Percentiles rank a stretch among this genome's conserved stretches.
These are phyloP conservation scores for Rhodamnia argentea DNA, from an alignment of 345 rosid genomes.

Conservation along the genomic window DNA sequence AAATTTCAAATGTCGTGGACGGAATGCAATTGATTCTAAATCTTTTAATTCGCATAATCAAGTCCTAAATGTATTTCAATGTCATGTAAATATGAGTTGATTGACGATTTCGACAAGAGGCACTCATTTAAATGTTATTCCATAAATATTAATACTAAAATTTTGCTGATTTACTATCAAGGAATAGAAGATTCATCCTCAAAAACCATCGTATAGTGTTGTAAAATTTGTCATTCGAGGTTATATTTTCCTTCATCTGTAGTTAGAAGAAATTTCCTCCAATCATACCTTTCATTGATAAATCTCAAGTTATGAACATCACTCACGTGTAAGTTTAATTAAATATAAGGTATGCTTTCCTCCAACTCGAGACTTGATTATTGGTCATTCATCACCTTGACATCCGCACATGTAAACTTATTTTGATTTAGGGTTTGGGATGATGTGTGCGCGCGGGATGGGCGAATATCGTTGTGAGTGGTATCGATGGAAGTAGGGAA, in stretches of 20 bases:
- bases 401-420: background rate
- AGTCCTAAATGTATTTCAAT: background rate
- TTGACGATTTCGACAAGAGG: background rate
- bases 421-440: no score
- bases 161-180: background rate
- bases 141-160: background rate
- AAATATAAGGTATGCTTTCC: background rate
- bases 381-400: background rate
- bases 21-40: background rate
- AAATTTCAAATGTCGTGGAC: background rate
- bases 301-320: background rate
- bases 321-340: background rate
- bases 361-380: background rate
- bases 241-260: background rate
- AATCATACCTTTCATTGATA: background rate
- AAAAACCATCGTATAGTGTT: background rate
- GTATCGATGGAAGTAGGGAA: no score
- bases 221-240: background rate
- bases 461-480: no score
- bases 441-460: no score
- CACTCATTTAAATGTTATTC: no score
- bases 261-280: background rate
- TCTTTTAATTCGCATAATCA: background rate
- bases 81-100: background rate
- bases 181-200: background rate